Evolutionary conservation across 2,329 filamentous ascomycete genomes (phyloP).

Genomic region (Teratosphaeria zuluensis): DNA sequence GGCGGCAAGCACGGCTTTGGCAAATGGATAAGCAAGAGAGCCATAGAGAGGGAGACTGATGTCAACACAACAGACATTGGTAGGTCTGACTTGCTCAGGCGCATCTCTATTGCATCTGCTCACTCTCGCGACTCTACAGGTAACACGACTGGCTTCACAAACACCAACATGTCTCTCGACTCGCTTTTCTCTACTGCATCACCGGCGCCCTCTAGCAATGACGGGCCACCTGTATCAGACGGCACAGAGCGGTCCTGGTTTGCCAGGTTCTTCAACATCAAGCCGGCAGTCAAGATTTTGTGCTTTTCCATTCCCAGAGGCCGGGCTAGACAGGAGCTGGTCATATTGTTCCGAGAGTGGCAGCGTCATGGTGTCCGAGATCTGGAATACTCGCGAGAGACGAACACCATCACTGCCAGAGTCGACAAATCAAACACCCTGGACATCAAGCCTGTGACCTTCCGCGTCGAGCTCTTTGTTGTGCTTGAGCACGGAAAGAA

Average conservation of each 20-base stretch:
- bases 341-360: conserved; percentile 69
- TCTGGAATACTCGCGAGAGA: conserved; percentile 66
- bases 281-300: conserved; percentile 65
- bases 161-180: conserved; percentile 13
- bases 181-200: conserved; percentile 24
- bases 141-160: conserved; percentile 10
- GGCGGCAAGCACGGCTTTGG: conserved; percentile 39
- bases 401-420: conserved; percentile 69
- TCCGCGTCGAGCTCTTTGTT: conserved; percentile 79
- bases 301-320: conserved; percentile 65
- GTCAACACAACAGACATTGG: conserved; percentile 2
- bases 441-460: conserved; percentile 75
- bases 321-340: conserved; percentile 68
- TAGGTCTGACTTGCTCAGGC: neutral
- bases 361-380: conserved; percentile 64
- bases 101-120: neutral
- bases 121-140: conserved; percentile 6
- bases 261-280: conserved; percentile 78
- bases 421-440: conserved; percentile 70
- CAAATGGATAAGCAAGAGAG: conserved; percentile 44
- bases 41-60: conserved; percentile 20
- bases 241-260: conserved; percentile 65
- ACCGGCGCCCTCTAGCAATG: conserved; percentile 40
- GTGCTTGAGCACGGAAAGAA: conserved; percentile 77
- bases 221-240: conserved; percentile 24